Evolutionary conservation across 306 rosid genomes (phyloP).

Genomic region (Vachellia collinsii): DNA sequence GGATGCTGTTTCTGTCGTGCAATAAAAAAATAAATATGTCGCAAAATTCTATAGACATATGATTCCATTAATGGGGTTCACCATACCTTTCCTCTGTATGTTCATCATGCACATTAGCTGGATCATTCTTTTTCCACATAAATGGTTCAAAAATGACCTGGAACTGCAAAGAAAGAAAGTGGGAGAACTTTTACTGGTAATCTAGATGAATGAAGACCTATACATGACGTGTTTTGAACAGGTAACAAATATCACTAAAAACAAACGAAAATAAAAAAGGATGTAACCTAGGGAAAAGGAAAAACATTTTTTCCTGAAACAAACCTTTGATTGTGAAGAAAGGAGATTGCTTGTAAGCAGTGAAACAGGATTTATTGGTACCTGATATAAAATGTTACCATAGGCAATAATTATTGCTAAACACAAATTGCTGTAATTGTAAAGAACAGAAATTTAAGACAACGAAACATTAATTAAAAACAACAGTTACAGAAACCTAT

Average conservation of each 20-base stretch:
- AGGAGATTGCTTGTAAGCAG: constrained; percentile 77
- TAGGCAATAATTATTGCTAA: constrained; percentile 16
- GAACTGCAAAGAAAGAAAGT: constrained; percentile 66
- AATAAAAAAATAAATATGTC: constrained; percentile 24
- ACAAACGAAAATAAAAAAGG: not conserved
- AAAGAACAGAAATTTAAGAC: constrained; percentile 22
- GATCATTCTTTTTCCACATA: constrained; percentile 66
- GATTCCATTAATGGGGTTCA: constrained; percentile 27
- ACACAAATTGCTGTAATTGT: constrained; percentile 24
- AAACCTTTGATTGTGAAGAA: constrained; percentile 86
- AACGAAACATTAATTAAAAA: constrained; percentile 22
- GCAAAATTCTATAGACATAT: constrained; percentile 16
- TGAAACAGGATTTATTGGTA: constrained; percentile 78
- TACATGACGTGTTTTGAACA: constrained; percentile 15
- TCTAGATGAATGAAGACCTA: constrained; percentile 10
- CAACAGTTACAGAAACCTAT: constrained; percentile 5
- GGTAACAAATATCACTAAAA: constrained; percentile 25
- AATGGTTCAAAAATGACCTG: constrained; percentile 82
- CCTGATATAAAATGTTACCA: constrained; percentile 49
- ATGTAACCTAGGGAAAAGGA: not conserved
- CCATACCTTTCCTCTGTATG: constrained; percentile 71
- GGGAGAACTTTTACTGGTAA: constrained; percentile 8
- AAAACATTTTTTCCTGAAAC: constrained; percentile 34
- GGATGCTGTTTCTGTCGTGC: constrained; percentile 27
- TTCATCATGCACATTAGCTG: constrained; percentile 56